phyloP scores from a whole-genome alignment of 169 alveolate genomes.

The Eimeria sp. region DNA sequence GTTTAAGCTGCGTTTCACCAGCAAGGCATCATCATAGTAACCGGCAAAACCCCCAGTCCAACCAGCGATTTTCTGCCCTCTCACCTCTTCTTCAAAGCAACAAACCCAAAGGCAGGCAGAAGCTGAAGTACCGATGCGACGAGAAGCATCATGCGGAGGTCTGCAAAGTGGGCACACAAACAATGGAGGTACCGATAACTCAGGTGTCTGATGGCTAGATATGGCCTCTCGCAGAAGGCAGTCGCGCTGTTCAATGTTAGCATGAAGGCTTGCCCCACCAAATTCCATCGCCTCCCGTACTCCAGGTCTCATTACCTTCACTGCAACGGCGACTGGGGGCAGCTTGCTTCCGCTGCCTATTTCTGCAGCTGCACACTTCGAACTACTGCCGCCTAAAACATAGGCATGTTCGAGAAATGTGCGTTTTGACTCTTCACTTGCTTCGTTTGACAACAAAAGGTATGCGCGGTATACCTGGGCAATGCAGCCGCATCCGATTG shows the following conservation, averaged over 20 bases:
- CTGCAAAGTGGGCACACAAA: slow-evolving; percentile 45
- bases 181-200: background rate
- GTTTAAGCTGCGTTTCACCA: background rate
- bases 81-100: slow-evolving; percentile 69
- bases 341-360: slow-evolving; percentile 18
- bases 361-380: slow-evolving; percentile 30
- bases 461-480: slow-evolving; percentile 81
- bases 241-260: background rate
- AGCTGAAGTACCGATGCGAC: slow-evolving; percentile 56
- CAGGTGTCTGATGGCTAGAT: background rate
- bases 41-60: background rate
- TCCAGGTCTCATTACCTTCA: slow-evolving; percentile 75
- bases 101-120: slow-evolving; percentile 63
- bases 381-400: slow-evolving; percentile 61
- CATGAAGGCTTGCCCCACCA: slow-evolving; percentile 66
- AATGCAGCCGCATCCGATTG: slow-evolving; percentile 82
- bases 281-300: slow-evolving; percentile 78
- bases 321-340: slow-evolving; percentile 77
- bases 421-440: slow-evolving; percentile 34
- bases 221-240: background rate
- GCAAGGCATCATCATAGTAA: background rate
- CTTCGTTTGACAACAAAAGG: slow-evolving; percentile 36
- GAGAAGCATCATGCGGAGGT: slow-evolving; percentile 51
- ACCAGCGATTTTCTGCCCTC: background rate
- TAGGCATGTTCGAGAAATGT: slow-evolving; percentile 45